A percentile compares a stretch with the other conserved stretches of the same genome.
phyloP scores from a whole-genome alignment of 306 rosid genomes.

The Morella rubra region DNA sequence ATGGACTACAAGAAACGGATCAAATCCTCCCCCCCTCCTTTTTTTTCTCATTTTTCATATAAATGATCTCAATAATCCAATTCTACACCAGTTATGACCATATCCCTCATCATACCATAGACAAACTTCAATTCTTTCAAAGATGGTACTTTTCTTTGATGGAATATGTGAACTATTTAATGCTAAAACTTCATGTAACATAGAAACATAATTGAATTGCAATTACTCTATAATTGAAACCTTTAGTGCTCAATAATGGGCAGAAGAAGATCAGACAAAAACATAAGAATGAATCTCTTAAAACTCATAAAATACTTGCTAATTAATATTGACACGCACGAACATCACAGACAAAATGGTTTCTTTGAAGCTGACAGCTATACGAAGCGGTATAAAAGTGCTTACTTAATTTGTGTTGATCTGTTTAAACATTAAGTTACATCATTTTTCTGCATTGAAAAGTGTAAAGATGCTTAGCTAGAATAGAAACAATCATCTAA shows the following conservation, averaged over 20 bases:
- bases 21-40: not conserved
- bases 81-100: not conserved
- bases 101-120: not conserved
- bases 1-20: too few species aligned
- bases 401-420: too few species aligned
- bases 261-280: not conserved
- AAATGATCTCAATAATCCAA: not conserved
- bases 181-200: not conserved
- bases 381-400: not conserved
- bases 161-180: constrained; percentile 6
- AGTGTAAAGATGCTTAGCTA: not conserved
- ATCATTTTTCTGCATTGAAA: too few species aligned
- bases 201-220: not conserved
- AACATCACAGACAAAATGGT: not conserved
- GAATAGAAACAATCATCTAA: not conserved
- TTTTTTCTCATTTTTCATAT: not conserved
- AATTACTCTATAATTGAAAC: not conserved
- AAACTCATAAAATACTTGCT: not conserved
- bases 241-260: not conserved
- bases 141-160: not conserved
- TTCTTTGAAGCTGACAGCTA: not conserved
- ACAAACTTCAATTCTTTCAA: not conserved
- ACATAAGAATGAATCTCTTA: not conserved
- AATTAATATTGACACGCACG: not conserved
- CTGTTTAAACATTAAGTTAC: too few species aligned